These are phyloP conservation scores for Kalmusia sp. DNA, from an alignment of 2,329 filamentous ascomycete species.

Conservation along the genomic window DNA sequence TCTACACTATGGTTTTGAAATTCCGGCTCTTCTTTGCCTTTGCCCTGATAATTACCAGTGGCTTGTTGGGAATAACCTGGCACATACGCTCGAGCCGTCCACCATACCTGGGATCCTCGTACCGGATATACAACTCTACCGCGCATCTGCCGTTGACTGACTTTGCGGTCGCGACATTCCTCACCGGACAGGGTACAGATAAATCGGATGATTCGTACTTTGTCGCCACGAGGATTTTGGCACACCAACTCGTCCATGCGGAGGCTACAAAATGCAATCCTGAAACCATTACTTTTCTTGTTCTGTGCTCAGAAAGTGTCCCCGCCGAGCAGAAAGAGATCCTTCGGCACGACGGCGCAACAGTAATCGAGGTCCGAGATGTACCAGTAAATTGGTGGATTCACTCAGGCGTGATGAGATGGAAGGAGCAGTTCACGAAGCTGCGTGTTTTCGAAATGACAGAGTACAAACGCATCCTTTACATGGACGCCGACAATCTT, in stretches of 20 bases:
- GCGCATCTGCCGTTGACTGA: conserved; percentile 12
- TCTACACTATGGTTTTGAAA: not conserved
- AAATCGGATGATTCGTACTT: conserved; percentile 47
- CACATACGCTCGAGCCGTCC: not conserved
- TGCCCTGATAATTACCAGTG: not conserved
- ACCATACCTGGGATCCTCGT: conserved; percentile 6
- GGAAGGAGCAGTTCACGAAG: conserved; percentile 54
- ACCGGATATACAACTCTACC: conserved; percentile 18
- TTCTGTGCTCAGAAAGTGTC: conserved; percentile 41
- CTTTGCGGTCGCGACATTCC: conserved; percentile 49
- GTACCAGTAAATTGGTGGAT: conserved; percentile 46
- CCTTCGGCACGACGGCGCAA: conserved; percentile 49
- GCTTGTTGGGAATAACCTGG: not conserved
- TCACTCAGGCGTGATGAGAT: conserved; percentile 46
- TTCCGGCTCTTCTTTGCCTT: not conserved
- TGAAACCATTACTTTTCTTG: conserved; percentile 45
- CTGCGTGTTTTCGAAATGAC: conserved; percentile 52
- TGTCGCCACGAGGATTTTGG: conserved; percentile 46
- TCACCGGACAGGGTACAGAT: conserved; percentile 37
- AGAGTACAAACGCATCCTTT: conserved; percentile 52
- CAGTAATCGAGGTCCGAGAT: conserved; percentile 46
- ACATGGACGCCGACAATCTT: conserved; percentile 54
- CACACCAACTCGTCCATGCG: conserved; percentile 52
- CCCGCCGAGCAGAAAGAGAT: conserved; percentile 27
- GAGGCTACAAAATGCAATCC: conserved; percentile 41